phyloP scores from a whole-genome alignment of 164 flowering plant species.

The Tinospora cordifolia region DNA sequence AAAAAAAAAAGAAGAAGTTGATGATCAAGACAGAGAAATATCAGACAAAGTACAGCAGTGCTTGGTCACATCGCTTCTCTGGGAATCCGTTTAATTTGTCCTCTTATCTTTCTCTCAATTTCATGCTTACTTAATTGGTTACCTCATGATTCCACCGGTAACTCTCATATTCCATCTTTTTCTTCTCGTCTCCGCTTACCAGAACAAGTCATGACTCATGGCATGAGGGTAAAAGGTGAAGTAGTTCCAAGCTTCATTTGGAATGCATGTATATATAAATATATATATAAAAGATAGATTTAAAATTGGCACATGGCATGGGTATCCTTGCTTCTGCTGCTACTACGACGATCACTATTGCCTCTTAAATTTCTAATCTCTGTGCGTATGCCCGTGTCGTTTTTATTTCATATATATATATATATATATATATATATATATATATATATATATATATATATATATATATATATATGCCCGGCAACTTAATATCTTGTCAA shows the following conservation, averaged over 20 bases:
- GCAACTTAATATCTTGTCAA: slow-evolving; percentile 4
- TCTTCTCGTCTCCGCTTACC: background rate
- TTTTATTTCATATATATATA: background rate
- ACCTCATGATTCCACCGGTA: background rate
- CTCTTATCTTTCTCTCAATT: background rate
- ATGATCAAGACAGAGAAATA: background rate
- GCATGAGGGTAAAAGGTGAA: no score
- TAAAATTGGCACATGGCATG: background rate
- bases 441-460: background rate
- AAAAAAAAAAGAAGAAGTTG: background rate
- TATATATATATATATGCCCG: background rate
- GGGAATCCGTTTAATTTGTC: background rate
- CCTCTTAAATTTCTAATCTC: background rate
- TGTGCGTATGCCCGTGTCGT: background rate
- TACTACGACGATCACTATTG: no score
- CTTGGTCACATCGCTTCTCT: background rate
- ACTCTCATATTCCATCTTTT: background rate
- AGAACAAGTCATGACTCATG: background rate
- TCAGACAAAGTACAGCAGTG: slow-evolving; percentile 7
- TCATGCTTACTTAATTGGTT: no score
- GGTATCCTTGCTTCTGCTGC: background rate
- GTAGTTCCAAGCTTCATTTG: no score
- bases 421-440: background rate
- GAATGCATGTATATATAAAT: no score
- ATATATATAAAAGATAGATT: no score